Base-by-base conservation (phyloP, 2,329 filamentous ascomycete genomes). In the Cytospora leucostoma region DNA sequence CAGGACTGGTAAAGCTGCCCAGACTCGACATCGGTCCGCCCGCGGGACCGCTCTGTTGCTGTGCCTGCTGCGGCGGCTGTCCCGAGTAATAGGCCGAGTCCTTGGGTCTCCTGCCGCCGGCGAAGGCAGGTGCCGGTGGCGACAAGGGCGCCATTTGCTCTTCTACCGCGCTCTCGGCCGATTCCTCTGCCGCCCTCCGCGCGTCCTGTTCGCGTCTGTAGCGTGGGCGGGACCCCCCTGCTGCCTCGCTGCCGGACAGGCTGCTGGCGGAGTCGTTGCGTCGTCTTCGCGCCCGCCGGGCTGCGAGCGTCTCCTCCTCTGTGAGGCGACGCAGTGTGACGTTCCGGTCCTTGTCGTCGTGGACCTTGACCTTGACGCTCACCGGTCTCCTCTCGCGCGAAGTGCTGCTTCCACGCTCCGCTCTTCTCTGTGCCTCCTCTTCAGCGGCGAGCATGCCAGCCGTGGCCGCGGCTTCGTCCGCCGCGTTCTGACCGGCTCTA, bases 41-140 rank as follows among this genome's bases (percentile, higher is more conserved):
- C n/a, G 78, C 76, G 17, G 78, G 78, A 3, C 78, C 76, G 54
- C 38, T 13, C 8, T 37, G 27, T 47, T 47, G 44, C 52, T 50
- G 27, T 21, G 19, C n/a, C 52, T 50, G 58, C 51, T 11, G 27
- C 4, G 56, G 57, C 2, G 79, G 75, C 64, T 76, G 75, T 7
- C 83, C 83, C 3, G 84, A 85, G 70, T 86, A 88, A 69, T 88
- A 88, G 10, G 84, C 83, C 52, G 84, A 86, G 70, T 88, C 86
- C 69, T 87, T 88, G 12, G 74, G 76, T 69, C 79, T 78, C 64
- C 77, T 76, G 0, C 79, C 79, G 50, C 78, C 80, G 6, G 84
- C 82, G 69, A 84, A 86, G 7, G 83, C 78, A 11, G 86, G 83
- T 62, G 82, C 80, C 0, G 86, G 85, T 2, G 84, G 84, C 12